Conservation (phyloP, 306 rosid species). For the Hippophae gyantsensis region DNA sequence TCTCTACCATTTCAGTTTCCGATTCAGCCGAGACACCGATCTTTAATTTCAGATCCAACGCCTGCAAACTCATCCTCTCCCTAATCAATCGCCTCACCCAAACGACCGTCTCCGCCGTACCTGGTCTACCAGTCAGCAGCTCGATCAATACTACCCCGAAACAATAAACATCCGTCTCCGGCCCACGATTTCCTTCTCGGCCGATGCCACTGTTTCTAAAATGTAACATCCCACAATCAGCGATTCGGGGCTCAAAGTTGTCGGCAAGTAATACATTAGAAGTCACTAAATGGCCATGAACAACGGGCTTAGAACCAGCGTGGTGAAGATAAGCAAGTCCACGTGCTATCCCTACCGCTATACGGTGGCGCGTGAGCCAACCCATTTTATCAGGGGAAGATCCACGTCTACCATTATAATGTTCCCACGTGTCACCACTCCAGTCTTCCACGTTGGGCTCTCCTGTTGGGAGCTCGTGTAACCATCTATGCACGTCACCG, state of each 20-base stretch:
- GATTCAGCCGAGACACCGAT: constrained; percentile 25
- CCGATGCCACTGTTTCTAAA: constrained; percentile 14
- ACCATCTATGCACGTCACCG: constrained; percentile 84
- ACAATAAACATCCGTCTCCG: constrained; percentile 79
- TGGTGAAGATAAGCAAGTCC: constrained; percentile 93
- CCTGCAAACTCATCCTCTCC: constrained; percentile 44
- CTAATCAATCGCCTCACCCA: constrained; percentile 73
- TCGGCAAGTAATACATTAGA: constrained; percentile 57
- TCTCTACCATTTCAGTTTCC: constrained; percentile 67
- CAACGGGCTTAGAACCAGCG: constrained; percentile 71
- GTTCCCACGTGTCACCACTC: constrained; percentile 88
- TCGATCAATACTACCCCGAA: constrained; percentile 93
- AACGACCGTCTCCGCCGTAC: constrained; percentile 81
- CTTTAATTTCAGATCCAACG: constrained; percentile 47
- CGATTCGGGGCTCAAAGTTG: constrained; percentile 67
- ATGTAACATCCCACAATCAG: constrained; percentile 61
- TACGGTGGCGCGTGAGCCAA: constrained; percentile 84
- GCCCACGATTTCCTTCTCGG: constrained; percentile 15
- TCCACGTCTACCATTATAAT: constrained; percentile 24
- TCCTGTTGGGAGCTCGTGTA: constrained; percentile 85
- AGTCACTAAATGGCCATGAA: constrained; percentile 75
- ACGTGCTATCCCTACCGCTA: constrained; percentile 84
- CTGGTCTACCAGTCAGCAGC: constrained; percentile 64
- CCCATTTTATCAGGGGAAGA: constrained; percentile 50
- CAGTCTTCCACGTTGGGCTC: constrained; percentile 89